These are phyloP conservation scores for Neurospora terricola DNA, from an alignment of 495 filamentous ascomycete species.

Conservation along the genomic window DNA sequence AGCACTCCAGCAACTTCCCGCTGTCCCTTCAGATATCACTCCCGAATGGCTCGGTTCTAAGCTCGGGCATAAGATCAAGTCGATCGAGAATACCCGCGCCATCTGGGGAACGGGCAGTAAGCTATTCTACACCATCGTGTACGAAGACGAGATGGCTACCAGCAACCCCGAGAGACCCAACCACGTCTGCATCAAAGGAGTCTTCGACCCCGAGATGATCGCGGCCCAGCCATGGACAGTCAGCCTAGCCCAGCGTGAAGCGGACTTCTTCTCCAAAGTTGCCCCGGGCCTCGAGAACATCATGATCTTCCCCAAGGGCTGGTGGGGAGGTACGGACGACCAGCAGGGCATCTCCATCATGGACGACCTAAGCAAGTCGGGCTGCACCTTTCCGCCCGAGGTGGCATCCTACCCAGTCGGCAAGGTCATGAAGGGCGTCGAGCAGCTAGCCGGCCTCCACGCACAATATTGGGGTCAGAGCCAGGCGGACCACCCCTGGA, in stretches of 20 bases:
- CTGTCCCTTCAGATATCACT: constrained; percentile 15
- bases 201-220: constrained; percentile 24
- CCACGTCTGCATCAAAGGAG: constrained; percentile 25
- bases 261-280: constrained; percentile 24
- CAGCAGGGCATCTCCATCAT: constrained; percentile 26
- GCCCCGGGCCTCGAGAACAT: constrained; percentile 20
- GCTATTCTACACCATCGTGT: constrained; percentile 20
- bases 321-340: constrained; percentile 20
- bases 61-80: constrained; percentile 23
- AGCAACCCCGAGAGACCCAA: constrained; percentile 9
- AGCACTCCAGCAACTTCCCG: constrained; percentile 5
- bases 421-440: constrained; percentile 13
- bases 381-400: constrained; percentile 20
- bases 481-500: constrained; percentile 14
- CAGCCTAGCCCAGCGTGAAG: constrained; percentile 24
- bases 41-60: constrained; percentile 17
- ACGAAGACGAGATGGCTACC: constrained; percentile 8
- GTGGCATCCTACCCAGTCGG: constrained; percentile 13
- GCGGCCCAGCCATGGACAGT: constrained; percentile 23
- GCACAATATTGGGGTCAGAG: constrained; percentile 20
- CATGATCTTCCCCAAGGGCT: constrained; percentile 24
- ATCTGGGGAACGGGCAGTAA: constrained; percentile 25
- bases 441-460: constrained; percentile 21
- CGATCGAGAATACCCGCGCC: constrained; percentile 12
- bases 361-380: constrained; percentile 19